These are phyloP conservation scores for Clonostachys chloroleuca DNA, from an alignment of 2,329 filamentous ascomycete genomes.

Conservation along the genomic window DNA sequence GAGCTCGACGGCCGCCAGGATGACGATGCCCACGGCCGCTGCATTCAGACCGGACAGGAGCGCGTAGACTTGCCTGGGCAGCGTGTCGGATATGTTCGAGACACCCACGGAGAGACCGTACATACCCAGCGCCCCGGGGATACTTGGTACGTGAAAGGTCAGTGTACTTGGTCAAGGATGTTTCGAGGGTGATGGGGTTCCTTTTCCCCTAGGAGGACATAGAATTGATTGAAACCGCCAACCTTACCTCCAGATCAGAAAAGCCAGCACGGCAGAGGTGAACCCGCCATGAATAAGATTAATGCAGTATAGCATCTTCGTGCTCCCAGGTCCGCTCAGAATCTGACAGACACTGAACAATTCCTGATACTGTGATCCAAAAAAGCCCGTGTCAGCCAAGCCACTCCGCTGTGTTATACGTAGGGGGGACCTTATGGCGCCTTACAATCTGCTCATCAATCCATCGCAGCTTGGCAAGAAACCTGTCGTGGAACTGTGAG, in stretches of 20 bases:
- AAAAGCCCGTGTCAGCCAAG: not conserved
- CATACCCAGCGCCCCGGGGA: slow-evolving; percentile 69
- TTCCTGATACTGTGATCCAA: slow-evolving; percentile 57
- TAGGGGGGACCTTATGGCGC: too few species aligned
- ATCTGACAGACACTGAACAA: slow-evolving; percentile 67
- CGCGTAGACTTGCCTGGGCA: slow-evolving; percentile 62
- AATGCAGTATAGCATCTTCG: slow-evolving; percentile 69
- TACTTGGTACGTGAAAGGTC: slow-evolving; percentile 23
- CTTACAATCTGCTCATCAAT: slow-evolving; percentile 63
- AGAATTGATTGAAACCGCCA: not conserved
- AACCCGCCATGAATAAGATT: slow-evolving; percentile 60
- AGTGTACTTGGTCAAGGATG: not conserved
- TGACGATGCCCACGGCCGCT: slow-evolving; percentile 67
- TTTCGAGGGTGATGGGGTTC: not conserved
- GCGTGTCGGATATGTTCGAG: slow-evolving; percentile 48
- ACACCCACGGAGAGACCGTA: slow-evolving; percentile 63
- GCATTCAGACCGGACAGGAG: slow-evolving; percentile 69
- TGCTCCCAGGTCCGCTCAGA: slow-evolving; percentile 62
- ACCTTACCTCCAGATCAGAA: slow-evolving; percentile 58
- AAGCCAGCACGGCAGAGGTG: slow-evolving; percentile 50
- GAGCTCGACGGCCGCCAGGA: slow-evolving; percentile 64
- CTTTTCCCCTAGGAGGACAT: not conserved
- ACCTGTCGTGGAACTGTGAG: slow-evolving; percentile 47
- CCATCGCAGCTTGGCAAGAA: slow-evolving; percentile 58
- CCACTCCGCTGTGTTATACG: not conserved